Evolutionary conservation across 2,329 filamentous ascomycete species (phyloP).

Genomic region (Colletotrichum eleusines): DNA sequence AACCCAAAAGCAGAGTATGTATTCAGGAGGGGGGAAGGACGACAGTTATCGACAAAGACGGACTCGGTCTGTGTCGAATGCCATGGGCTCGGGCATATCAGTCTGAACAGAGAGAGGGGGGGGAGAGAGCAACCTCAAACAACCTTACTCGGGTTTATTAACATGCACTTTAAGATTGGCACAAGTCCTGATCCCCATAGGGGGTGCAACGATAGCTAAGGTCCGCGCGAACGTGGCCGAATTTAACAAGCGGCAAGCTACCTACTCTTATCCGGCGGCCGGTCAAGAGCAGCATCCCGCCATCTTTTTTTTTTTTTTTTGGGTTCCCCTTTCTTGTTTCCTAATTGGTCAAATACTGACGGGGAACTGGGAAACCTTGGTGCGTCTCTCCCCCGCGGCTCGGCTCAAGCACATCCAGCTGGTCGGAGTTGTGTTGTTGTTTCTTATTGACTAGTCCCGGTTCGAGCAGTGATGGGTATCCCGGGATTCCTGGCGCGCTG

Average conservation of each 20-base stretch:
- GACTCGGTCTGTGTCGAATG: slow-evolving; percentile 16
- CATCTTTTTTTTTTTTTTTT: background rate
- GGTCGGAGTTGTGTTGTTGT: no score
- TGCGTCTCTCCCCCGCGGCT: background rate
- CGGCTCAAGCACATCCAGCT: background rate
- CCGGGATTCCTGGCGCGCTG: background rate
- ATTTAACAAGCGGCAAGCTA: background rate
- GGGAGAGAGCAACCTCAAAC: slow-evolving; percentile 16
- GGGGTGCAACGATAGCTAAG: background rate
- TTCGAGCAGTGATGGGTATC: background rate
- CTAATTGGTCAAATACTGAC: background rate
- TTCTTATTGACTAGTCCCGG: background rate
- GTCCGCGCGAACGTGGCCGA: background rate
- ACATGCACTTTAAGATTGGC: slow-evolving; percentile 18
- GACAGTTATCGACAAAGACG: background rate
- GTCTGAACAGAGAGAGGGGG: background rate
- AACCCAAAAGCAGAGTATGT: background rate
- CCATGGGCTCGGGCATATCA: background rate
- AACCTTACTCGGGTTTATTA: slow-evolving; percentile 22
- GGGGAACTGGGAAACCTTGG: background rate
- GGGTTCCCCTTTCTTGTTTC: background rate
- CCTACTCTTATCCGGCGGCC: background rate
- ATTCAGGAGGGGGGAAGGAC: background rate
- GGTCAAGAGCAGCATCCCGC: no score
- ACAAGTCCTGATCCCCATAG: slow-evolving; percentile 8